Evolutionary conservation across 1,284 basidiomycete species (phyloP).

Genomic region (Ustilago cynodontis): DNA sequence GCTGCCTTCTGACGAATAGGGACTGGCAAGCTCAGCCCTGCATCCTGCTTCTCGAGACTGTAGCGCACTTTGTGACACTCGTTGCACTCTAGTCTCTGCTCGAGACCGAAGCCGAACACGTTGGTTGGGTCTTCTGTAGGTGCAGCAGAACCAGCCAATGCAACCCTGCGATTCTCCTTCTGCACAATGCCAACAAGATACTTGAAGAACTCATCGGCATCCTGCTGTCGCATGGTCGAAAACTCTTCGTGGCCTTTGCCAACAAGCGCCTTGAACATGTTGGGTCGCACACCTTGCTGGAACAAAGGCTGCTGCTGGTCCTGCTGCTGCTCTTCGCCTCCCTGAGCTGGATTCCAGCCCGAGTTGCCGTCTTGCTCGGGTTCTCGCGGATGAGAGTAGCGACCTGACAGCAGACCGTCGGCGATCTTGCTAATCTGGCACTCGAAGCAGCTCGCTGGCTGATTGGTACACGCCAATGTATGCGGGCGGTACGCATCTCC

Average conservation of each 20-base stretch:
- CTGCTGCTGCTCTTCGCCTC: conserved; percentile 11
- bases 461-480: conserved; percentile 77
- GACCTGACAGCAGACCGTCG: conserved; percentile 90
- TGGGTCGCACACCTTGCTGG: conserved; percentile 87
- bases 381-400: conserved; percentile 81
- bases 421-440: conserved; percentile 94
- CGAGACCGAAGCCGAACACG: conserved; percentile 83
- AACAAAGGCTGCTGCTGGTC: conserved; percentile 72
- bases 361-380: conserved; percentile 12
- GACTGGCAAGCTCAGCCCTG: conserved; percentile 81
- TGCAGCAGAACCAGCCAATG: conserved; percentile 6
- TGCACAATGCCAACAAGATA: conserved; percentile 81
- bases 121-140: conserved; percentile 75
- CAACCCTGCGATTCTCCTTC: conserved; percentile 70
- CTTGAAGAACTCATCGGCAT: conserved; percentile 93
- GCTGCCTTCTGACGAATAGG: conserved; percentile 71
- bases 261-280: conserved; percentile 87
- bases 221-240: conserved; percentile 95
- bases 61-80: conserved; percentile 90
- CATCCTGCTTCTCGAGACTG: conserved; percentile 81
- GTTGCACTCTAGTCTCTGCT: conserved; percentile 75
- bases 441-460: conserved; percentile 87
- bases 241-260: conserved; percentile 96
- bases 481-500: conserved; percentile 75
- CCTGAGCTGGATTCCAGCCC: conserved; percentile 16